Conservation (phyloP, 2,329 filamentous ascomycete species). For the Plectosphaerella cucumerina region DNA sequence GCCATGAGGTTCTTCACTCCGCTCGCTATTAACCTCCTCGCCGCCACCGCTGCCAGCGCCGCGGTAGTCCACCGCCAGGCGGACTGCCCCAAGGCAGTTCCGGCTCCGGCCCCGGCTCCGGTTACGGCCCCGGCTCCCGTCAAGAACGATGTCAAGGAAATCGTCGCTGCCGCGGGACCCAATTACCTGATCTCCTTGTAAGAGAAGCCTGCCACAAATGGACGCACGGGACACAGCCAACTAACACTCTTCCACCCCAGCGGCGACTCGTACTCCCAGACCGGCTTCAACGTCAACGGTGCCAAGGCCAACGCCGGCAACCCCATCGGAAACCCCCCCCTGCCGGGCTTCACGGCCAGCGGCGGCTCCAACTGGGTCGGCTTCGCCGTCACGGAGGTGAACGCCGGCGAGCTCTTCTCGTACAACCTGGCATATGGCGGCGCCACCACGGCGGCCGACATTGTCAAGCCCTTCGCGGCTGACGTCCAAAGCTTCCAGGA, state of each 20-base stretch:
- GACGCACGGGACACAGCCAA: neutral
- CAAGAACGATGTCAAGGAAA: neutral
- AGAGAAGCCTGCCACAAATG: slow-evolving; percentile 2
- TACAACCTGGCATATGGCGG: slow-evolving; percentile 50
- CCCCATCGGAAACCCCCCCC: slow-evolving; percentile 57
- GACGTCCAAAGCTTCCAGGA: slow-evolving; percentile 47
- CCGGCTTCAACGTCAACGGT: slow-evolving; percentile 47
- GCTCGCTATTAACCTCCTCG: no score
- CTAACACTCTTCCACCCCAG: slow-evolving; percentile 19
- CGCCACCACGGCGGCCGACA: slow-evolving; percentile 41
- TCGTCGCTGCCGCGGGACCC: slow-evolving; percentile 1
- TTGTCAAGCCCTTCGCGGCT: slow-evolving; percentile 43
- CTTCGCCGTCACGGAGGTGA: slow-evolving; percentile 36
- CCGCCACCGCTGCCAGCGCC: no score
- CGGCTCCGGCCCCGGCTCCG: neutral
- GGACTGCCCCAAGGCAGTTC: neutral
- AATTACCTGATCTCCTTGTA: slow-evolving; percentile 39
- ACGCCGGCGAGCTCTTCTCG: slow-evolving; percentile 33
- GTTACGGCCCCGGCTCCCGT: neutral
- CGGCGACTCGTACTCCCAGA: slow-evolving; percentile 57
- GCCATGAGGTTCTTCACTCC: no score
- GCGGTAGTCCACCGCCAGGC: neutral
- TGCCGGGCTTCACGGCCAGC: slow-evolving; percentile 42
- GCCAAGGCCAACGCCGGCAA: slow-evolving; percentile 46
- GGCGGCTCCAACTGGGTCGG: slow-evolving; percentile 46